Percentiles rank a stretch among this genome's conserved stretches.
phyloP scores from a whole-genome alignment of 352 stramenopile species.

The Pythium phragmitis region DNA sequence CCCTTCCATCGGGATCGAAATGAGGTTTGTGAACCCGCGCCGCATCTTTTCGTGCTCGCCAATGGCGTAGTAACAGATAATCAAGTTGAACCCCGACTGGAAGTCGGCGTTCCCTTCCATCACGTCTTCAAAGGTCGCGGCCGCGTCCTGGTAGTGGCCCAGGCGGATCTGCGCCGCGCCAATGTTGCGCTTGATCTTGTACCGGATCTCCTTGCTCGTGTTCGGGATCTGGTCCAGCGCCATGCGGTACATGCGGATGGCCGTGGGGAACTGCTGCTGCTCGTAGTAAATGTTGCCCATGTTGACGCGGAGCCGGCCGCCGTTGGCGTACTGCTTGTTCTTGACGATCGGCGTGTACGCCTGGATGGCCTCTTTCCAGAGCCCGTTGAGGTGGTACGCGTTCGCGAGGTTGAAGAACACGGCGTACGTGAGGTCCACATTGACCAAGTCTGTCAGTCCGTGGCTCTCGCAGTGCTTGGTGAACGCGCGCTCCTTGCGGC shows the following conservation, averaged over 20 bases:
- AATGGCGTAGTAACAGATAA: conserved; percentile 97
- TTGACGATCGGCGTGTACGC: conserved; percentile 95
- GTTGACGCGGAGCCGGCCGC: conserved; percentile 92
- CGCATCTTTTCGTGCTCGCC: conserved; percentile 95
- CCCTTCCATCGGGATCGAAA: conserved; percentile 89
- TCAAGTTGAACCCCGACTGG: conserved; percentile 96
- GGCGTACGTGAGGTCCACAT: conserved; percentile 93
- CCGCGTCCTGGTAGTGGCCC: conserved; percentile 93
- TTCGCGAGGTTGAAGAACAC: conserved; percentile 95
- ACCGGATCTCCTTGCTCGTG: conserved; percentile 92
- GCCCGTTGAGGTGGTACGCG: conserved; percentile 92
- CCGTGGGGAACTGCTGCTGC: conserved; percentile 92
- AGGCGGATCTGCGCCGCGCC: conserved; percentile 93
- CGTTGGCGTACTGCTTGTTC: conserved; percentile 94
- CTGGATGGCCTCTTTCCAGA: conserved; percentile 94
- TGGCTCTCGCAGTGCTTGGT: conserved; percentile 91
- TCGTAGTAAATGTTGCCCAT: conserved; percentile 98
- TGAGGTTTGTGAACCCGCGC: conserved; percentile 89
- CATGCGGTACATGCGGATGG: conserved; percentile 98
- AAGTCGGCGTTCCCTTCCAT: conserved; percentile 94
- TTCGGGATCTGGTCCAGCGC: conserved; percentile 95
- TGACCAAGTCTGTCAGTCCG: conserved; percentile 87
- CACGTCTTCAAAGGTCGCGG: conserved; percentile 93
- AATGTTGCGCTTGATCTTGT: conserved; percentile 98
- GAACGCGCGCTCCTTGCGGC: conserved; percentile 89